phyloP scores from a whole-genome alignment of 179 eudicot species.

The Beta corolliflora region DNA sequence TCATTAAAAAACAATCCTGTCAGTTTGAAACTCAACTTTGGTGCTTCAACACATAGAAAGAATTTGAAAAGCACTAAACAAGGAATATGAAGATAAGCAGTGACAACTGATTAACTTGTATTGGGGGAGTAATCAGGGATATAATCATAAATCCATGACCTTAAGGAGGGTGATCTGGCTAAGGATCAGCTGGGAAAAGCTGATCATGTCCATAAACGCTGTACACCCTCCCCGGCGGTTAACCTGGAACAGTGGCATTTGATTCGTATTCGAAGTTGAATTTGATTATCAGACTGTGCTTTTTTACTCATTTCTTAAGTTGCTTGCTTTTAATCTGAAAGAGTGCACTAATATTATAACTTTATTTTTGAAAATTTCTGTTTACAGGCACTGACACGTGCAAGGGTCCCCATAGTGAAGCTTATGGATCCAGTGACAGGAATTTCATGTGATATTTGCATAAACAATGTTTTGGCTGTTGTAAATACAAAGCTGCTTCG shows the following conservation, averaged over 20 bases:
- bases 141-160: not conserved
- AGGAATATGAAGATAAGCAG: not conserved
- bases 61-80: not conserved
- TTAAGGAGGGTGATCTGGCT: not conserved
- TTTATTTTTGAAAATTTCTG: not conserved
- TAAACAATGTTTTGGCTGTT: constrained; percentile 91
- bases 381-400: constrained; percentile 90
- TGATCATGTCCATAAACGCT: not conserved
- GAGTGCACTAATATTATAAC: not conserved
- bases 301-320: not conserved
- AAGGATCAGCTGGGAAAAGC: not conserved
- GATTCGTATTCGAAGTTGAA: not conserved
- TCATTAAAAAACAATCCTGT: not conserved
- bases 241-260: not conserved
- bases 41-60: not conserved
- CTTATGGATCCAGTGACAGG: constrained; percentile 92
- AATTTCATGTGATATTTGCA: constrained; percentile 91
- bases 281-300: no score
- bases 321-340: not conserved
- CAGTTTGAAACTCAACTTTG: not conserved
- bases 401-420: constrained; percentile 97
- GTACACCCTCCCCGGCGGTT: constrained; percentile 1
- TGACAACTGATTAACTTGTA: not conserved
- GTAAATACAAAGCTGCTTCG: constrained; percentile 87
- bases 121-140: not conserved